Conservation (phyloP, 169 alveolate species). For the Plasmodium falciparum region DNA sequence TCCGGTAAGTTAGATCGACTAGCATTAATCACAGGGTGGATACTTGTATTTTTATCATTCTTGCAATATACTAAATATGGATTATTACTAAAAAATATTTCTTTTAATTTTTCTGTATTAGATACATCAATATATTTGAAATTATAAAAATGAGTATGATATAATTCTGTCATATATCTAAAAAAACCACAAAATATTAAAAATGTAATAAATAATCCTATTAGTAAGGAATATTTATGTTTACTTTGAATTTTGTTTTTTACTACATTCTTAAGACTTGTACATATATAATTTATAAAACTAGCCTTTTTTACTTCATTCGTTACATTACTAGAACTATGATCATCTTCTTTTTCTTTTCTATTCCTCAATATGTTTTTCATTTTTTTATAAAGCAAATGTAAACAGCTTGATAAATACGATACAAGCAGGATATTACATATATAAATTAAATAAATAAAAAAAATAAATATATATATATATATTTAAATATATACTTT, state of each 20-base stretch:
- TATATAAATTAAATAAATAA: too few relatives aligned
- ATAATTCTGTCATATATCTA: conserved; percentile 15
- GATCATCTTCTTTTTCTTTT: conserved; percentile 1
- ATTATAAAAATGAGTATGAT: conserved; percentile 58
- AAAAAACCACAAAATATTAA: conserved; percentile 63
- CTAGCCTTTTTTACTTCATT: conserved; percentile 4
- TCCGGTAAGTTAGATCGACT: conserved; percentile 32
- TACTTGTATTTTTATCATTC: conserved; percentile 36
- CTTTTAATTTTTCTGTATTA: conserved; percentile 56
- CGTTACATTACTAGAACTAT: neutral
- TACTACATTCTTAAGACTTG: conserved; percentile 2
- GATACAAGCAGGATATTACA: too few relatives aligned
- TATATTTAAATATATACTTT: too few relatives aligned
- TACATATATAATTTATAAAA: neutral
- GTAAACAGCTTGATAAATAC: too few relatives aligned
- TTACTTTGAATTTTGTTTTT: conserved; percentile 14
- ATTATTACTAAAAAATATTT: conserved; percentile 49
- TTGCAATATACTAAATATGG: conserved; percentile 75
- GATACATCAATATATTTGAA: conserved; percentile 47
- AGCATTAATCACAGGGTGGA: conserved; percentile 55
- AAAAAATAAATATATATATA: too few relatives aligned
- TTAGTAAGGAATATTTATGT: conserved; percentile 55
- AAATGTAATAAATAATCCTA: conserved; percentile 61
- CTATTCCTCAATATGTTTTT: neutral
- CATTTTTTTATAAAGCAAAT: neutral